Evolutionary conservation across 2,329 filamentous ascomycete species (phyloP).

Genomic region (Sclerotinia sclerotiorum): DNA sequence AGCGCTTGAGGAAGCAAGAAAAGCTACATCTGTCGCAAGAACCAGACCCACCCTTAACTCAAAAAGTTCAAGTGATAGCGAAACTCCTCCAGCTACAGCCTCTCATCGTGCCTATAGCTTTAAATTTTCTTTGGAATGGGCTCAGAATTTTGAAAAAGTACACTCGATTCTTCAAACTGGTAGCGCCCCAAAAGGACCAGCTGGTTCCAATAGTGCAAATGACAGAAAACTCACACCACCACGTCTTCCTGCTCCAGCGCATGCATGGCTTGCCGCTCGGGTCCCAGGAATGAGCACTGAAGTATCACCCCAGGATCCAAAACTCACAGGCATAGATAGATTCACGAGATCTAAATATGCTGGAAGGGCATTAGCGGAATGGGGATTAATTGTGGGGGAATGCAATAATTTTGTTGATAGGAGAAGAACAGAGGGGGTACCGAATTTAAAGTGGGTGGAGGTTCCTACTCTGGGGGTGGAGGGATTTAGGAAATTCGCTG

Average conservation of each 20-base stretch:
- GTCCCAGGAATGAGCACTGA: slow-evolving; percentile 36
- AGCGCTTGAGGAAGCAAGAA: slow-evolving; percentile 51
- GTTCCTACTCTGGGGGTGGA: slow-evolving; percentile 65
- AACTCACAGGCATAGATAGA: slow-evolving; percentile 27
- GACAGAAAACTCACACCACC: slow-evolving; percentile 67
- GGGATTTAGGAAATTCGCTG: slow-evolving; percentile 50
- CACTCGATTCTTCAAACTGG: slow-evolving; percentile 20
- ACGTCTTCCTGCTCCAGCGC: slow-evolving; percentile 68
- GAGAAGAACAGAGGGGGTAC: slow-evolving; percentile 70
- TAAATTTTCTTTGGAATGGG: slow-evolving; percentile 71
- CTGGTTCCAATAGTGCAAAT: slow-evolving; percentile 23
- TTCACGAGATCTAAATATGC: slow-evolving; percentile 56
- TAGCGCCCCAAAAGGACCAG: slow-evolving; percentile 1
- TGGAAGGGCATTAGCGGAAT: slow-evolving; percentile 75
- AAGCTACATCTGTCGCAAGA: slow-evolving; percentile 51
- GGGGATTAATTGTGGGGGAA: slow-evolving; percentile 72
- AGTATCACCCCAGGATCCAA: slow-evolving; percentile 34
- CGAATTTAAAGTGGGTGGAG: slow-evolving; percentile 65
- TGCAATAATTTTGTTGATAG: slow-evolving; percentile 81
- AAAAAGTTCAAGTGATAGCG: slow-evolving; percentile 57
- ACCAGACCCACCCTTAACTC: slow-evolving; percentile 44
- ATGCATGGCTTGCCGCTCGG: slow-evolving; percentile 55
- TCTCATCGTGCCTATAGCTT: slow-evolving; percentile 57
- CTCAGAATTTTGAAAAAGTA: slow-evolving; percentile 48
- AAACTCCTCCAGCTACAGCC: slow-evolving; percentile 52